A percentile compares a stretch with the other conserved stretches of the same genome.
These are phyloP conservation scores for Talaromyces pinophilus DNA, from an alignment of 2,329 filamentous ascomycete species.

Conservation along the genomic window DNA sequence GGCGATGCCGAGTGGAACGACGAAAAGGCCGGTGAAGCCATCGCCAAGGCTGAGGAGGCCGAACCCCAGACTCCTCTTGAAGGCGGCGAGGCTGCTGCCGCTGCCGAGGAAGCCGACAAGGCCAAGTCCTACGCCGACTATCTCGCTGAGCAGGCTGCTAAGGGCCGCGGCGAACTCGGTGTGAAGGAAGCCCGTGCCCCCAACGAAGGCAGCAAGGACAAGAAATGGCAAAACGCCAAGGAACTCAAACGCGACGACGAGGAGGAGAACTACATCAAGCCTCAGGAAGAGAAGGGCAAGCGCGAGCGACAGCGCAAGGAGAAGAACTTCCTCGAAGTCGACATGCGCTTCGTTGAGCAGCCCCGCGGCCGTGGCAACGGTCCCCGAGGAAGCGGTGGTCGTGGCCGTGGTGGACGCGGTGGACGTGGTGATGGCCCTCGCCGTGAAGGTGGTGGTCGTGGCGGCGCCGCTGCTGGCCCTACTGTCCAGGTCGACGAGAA, in stretches of 20 bases:
- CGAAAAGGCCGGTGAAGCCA: conserved; percentile 86
- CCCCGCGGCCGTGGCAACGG: conserved; percentile 56
- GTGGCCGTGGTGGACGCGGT: conserved; percentile 47
- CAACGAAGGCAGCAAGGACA: conserved; percentile 91
- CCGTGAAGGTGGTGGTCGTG: conserved; percentile 34
- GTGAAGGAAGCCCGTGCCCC: conserved; percentile 76
- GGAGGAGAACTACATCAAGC: conserved; percentile 74
- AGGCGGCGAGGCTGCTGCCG: conserved; percentile 39
- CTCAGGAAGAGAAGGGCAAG: conserved; percentile 70
- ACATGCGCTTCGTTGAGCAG: conserved; percentile 76
- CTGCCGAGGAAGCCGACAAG: conserved; percentile 67
- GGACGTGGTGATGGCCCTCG: conserved; percentile 33
- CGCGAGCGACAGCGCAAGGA: conserved; percentile 88
- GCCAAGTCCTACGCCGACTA: conserved; percentile 88
- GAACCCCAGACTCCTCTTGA: conserved; percentile 59
- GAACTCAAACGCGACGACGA: conserved; percentile 56
- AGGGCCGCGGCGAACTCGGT: conserved; percentile 69
- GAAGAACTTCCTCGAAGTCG: conserved; percentile 87
- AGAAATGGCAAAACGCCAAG: conserved; percentile 92
- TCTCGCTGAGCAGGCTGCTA: conserved; percentile 72
- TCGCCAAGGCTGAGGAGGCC: conserved; percentile 82
- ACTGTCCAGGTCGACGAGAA: conserved; percentile 47
- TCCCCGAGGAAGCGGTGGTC: conserved; percentile 49
- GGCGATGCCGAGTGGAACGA: conserved; percentile 85
- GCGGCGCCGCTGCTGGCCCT: conserved; percentile 31